Conservation (phyloP, 164 flowering plant genomes). For the Magnolia officinalis region DNA sequence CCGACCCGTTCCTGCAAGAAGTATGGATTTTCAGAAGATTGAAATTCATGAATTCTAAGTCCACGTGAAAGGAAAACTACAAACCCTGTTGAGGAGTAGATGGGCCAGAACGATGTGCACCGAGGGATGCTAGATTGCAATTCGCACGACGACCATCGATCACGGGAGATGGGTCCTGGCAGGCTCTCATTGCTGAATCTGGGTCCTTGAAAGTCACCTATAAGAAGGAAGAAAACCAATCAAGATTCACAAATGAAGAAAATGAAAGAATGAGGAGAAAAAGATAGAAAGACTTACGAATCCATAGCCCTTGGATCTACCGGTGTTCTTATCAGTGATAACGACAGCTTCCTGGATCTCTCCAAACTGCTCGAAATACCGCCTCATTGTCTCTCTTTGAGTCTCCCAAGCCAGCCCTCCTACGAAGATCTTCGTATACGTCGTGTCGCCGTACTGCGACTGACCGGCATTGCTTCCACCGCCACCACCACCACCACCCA, state of each 20-base stretch:
- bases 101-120: conserved; percentile 46
- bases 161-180: conserved; percentile 59
- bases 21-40: background rate
- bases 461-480: conserved; percentile 34
- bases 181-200: conserved; percentile 59
- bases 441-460: conserved; percentile 42
- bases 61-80: background rate
- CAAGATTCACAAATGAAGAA: background rate
- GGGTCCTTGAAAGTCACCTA: conserved; percentile 68
- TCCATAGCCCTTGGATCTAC: conserved; percentile 70
- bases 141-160: conserved; percentile 70
- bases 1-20: conserved; percentile 34
- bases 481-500: conserved; percentile 38
- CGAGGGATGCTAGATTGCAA: conserved; percentile 66
- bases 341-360: conserved; percentile 67
- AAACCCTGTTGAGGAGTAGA: conserved; percentile 47
- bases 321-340: conserved; percentile 57
- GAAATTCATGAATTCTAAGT: background rate
- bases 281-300: conserved; percentile 40
- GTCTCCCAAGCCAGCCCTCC: conserved; percentile 81
- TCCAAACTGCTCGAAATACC: conserved; percentile 71
- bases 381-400: conserved; percentile 55
- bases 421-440: conserved; percentile 60
- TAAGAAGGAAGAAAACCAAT: background rate
- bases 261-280: background rate